Percentiles rank a stretch among this genome's conserved stretches.
These are phyloP conservation scores for Boechera stricta DNA, from an alignment of 345 rosid genomes.

Conservation along the genomic window DNA sequence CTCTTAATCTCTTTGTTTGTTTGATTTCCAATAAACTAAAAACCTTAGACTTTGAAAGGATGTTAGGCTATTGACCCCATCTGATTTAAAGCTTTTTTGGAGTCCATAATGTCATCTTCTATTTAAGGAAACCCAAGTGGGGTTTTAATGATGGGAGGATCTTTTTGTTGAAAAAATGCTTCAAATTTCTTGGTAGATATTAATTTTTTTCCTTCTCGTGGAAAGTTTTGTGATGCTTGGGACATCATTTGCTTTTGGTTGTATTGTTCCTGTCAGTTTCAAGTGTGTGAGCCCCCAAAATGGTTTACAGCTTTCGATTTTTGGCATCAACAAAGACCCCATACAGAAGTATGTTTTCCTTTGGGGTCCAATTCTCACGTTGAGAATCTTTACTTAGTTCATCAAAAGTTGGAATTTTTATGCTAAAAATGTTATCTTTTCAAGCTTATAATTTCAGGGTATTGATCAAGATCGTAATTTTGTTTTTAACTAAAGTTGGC, in stretches of 20 bases:
- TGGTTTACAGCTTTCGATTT: slow-evolving; percentile 40
- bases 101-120: slow-evolving; percentile 31
- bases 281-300: slow-evolving; percentile 34
- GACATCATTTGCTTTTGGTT: slow-evolving; percentile 43
- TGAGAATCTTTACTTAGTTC: slow-evolving; percentile 41
- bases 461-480: slow-evolving; percentile 8
- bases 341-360: slow-evolving; percentile 16
- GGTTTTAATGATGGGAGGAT: slow-evolving; percentile 26
- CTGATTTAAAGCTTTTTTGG: slow-evolving; percentile 1
- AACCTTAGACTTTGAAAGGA: slow-evolving; percentile 22
- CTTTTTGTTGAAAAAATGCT: slow-evolving; percentile 8
- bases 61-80: slow-evolving; percentile 35
- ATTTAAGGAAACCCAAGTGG: slow-evolving; percentile 42
- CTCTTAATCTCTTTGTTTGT: slow-evolving; percentile 20
- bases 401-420: slow-evolving; percentile 24
- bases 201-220: slow-evolving; percentile 28
- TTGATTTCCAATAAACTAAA: not conserved
- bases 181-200: slow-evolving; percentile 30
- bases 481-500: not conserved
- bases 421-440: slow-evolving; percentile 15
- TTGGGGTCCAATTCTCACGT: slow-evolving; percentile 36
- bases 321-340: slow-evolving; percentile 38
- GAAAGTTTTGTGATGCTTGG: slow-evolving; percentile 43
- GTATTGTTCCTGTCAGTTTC: slow-evolving; percentile 39
- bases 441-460: not conserved